Percentiles rank a stretch among this genome's conserved stretches.
phyloP scores from a whole-genome alignment of 148 eudicot species.

The Gaultheria prostrata region DNA sequence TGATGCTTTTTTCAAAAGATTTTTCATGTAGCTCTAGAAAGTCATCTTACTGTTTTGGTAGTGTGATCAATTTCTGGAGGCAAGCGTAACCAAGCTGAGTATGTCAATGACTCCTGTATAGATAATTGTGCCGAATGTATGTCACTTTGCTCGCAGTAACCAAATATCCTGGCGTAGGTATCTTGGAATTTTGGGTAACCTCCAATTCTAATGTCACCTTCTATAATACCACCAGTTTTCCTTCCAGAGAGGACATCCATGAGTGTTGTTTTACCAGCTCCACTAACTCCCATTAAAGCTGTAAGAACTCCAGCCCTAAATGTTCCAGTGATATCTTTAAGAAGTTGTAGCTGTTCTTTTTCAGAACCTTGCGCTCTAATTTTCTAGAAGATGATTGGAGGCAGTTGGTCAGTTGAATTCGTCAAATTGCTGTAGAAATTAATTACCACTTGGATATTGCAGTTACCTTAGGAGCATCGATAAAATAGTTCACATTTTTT shows the following conservation, averaged over 20 bases:
- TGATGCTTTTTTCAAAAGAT: not conserved
- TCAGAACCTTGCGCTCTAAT: conserved; percentile 18
- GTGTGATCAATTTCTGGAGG: conserved; percentile 18
- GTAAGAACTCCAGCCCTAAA: conserved; percentile 36
- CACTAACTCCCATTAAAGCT: conserved; percentile 43
- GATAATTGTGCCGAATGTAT: conserved; percentile 35
- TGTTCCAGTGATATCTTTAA: conserved; percentile 30
- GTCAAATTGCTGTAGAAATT: not conserved
- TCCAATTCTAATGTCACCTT: conserved; percentile 34
- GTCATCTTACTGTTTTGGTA: conserved; percentile 5
- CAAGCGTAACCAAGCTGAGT: conserved; percentile 34
- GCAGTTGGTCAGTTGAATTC: not conserved
- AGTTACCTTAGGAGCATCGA: conserved; percentile 32
- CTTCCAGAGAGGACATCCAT: conserved; percentile 42
- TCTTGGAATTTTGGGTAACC: conserved; percentile 35
- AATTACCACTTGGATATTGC: not conserved
- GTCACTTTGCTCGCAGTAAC: conserved; percentile 39
- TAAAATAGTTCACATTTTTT: conserved; percentile 29
- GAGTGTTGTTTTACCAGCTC: conserved; percentile 41
- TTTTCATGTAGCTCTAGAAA: not conserved
- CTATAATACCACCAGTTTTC: conserved; percentile 27
- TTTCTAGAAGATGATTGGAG: conserved; percentile 17
- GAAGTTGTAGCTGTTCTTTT: conserved; percentile 23
- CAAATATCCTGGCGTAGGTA: conserved; percentile 34
- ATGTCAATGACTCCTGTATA: conserved; percentile 28